Evolutionary conservation across 2,329 filamentous ascomycete genomes (phyloP).

Genomic region (Cladosporium sp.): DNA sequence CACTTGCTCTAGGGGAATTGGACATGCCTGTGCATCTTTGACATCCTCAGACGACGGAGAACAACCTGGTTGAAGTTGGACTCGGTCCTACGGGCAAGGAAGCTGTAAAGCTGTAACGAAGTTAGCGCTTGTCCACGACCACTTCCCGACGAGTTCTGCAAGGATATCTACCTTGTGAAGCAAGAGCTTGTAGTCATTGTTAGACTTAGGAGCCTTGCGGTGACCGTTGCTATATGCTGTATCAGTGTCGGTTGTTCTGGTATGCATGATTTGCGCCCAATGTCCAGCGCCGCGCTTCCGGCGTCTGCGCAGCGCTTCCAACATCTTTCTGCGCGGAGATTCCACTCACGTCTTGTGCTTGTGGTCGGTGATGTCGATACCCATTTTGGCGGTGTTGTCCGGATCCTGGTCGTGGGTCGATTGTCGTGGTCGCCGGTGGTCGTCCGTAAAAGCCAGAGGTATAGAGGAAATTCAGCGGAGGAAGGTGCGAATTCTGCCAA

Average conservation of each 20-base stretch:
- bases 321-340: neutral
- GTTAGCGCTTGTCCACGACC: conserved; percentile 62
- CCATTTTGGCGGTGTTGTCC: conserved; percentile 2
- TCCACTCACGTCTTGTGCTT: conserved; percentile 9
- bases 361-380: conserved; percentile 3
- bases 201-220: conserved; percentile 74
- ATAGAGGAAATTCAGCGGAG: neutral
- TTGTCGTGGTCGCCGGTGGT: neutral
- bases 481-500: conserved; percentile 2
- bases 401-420: neutral
- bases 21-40: conserved; percentile 81
- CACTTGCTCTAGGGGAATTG: conserved; percentile 11
- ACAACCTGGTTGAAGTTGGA: conserved; percentile 98
- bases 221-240: conserved; percentile 20
- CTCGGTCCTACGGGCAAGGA: conserved; percentile 66
- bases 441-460: neutral
- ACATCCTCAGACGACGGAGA: conserved; percentile 96
- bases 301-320: neutral
- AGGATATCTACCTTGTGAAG: conserved; percentile 69
- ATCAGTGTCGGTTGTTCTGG: neutral
- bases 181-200: neutral
- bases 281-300: neutral
- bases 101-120: conserved; percentile 50
- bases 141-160: conserved; percentile 70
- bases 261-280: neutral